A percentile compares a stretch with the other conserved stretches of the same genome.
Conservation (phyloP, 176 grass and related monocot species). For the Aegilops bicornis region DNA sequence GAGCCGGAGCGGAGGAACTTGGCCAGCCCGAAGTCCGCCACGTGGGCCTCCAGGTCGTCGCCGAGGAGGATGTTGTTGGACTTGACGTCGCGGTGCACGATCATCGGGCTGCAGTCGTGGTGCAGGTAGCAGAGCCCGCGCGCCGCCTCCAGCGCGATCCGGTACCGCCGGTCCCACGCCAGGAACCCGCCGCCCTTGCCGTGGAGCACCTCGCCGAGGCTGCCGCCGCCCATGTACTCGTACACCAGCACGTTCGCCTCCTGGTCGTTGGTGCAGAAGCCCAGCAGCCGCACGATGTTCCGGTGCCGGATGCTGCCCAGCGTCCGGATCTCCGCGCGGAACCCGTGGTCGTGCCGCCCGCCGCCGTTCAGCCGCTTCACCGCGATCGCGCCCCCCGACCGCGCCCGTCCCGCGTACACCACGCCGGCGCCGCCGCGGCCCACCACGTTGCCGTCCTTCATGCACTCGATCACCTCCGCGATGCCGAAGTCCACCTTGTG, state of each 20-base stretch:
- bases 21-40: slow-evolving; percentile 95
- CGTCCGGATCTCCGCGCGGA: slow-evolving; percentile 79
- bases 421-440: slow-evolving; percentile 84
- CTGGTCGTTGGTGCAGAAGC: slow-evolving; percentile 47
- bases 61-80: slow-evolving; percentile 94
- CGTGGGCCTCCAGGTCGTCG: slow-evolving; percentile 71
- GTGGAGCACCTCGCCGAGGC: slow-evolving; percentile 75
- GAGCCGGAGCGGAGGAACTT: slow-evolving; percentile 68
- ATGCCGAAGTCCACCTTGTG: slow-evolving; percentile 88
- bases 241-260: slow-evolving; percentile 78
- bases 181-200: slow-evolving; percentile 70
- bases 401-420: slow-evolving; percentile 62
- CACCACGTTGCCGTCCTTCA: slow-evolving; percentile 94
- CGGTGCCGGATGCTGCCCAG: slow-evolving; percentile 88
- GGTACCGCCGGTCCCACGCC: slow-evolving; percentile 62
- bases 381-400: slow-evolving; percentile 49
- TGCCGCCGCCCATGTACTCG: slow-evolving; percentile 92
- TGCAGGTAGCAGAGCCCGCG: slow-evolving; percentile 92
- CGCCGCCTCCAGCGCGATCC: slow-evolving; percentile 80
- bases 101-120: slow-evolving; percentile 87
- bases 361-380: slow-evolving; percentile 64
- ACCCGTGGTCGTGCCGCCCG: slow-evolving; percentile 70
- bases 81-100: slow-evolving; percentile 98
- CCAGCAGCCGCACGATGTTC: slow-evolving; percentile 89
- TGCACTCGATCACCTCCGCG: slow-evolving; percentile 80